Evolutionary conservation across 2,329 filamentous ascomycete species (phyloP).

Genomic region (Pseudonectria buxi): DNA sequence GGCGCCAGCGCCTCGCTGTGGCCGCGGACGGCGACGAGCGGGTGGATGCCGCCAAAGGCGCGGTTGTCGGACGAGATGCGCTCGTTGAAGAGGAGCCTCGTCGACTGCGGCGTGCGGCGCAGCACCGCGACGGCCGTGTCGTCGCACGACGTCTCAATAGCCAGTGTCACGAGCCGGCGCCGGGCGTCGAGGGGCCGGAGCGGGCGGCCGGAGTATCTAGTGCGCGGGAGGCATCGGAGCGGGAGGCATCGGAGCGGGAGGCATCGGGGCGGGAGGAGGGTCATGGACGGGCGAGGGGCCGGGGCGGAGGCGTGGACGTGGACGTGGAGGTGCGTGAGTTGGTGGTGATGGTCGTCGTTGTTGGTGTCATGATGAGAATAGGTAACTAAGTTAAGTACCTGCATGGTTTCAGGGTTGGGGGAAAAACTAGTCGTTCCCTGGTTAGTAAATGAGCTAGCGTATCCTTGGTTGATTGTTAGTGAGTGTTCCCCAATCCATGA

Average conservation of each 20-base stretch:
- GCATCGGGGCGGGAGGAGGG: constrained; percentile 4
- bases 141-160: constrained; percentile 84
- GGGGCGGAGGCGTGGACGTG: neutral
- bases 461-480: no score
- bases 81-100: constrained; percentile 67
- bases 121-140: constrained; percentile 87
- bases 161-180: constrained; percentile 49
- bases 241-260: neutral
- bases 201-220: neutral
- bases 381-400: no score
- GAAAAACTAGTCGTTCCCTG: no score
- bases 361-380: no score
- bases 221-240: neutral
- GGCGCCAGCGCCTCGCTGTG: constrained; percentile 66
- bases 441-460: no score
- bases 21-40: constrained; percentile 64
- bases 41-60: constrained; percentile 71
- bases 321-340: no score
- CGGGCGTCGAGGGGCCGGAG: constrained; percentile 1
- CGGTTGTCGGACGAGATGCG: constrained; percentile 77
- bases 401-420: no score
- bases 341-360: no score
- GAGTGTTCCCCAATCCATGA: no score
- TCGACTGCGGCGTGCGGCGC: constrained; percentile 43
- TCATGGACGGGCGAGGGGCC: constrained; percentile 8